Evolutionary conservation across 2,329 filamentous ascomycete species (phyloP).

Genomic region (Bimuria novae-zelandiae): DNA sequence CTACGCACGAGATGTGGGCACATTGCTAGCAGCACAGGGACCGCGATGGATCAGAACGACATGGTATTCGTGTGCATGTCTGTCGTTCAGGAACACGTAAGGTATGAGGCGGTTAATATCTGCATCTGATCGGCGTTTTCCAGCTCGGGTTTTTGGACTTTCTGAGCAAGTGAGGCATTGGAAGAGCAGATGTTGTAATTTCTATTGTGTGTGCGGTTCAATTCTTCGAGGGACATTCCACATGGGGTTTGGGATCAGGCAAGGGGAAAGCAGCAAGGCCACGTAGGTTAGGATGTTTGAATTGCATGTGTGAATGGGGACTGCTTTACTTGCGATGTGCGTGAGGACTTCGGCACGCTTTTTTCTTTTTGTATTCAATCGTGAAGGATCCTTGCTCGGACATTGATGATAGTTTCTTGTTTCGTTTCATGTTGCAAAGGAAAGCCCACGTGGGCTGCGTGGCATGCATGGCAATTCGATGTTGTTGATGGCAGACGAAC

Average conservation of each 20-base stretch:
- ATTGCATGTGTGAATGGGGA: background rate
- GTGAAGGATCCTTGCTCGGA: too few species aligned
- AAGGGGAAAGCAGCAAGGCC: background rate
- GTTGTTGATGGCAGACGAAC: background rate
- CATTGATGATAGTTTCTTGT: too few species aligned
- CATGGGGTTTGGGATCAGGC: background rate
- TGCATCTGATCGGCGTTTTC: constrained; percentile 4
- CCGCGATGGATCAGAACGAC: background rate
- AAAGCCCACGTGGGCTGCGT: background rate
- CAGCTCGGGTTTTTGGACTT: background rate
- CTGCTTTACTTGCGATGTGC: too few species aligned
- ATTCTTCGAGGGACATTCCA: constrained; percentile 1
- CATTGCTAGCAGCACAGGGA: constrained; percentile 3
- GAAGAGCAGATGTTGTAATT: constrained; percentile 6
- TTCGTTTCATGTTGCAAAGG: background rate
- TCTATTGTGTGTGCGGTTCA: constrained; percentile 4
- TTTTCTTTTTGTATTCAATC: too few species aligned
- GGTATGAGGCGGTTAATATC: constrained; percentile 1
- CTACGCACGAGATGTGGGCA: background rate
- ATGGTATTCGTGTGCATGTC: background rate
- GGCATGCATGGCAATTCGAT: background rate
- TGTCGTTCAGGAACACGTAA: background rate
- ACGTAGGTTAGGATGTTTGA: background rate
- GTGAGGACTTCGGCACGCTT: too few species aligned
- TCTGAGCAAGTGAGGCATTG: background rate